These are phyloP conservation scores for Neopestalotiopsis rosae DNA, from an alignment of 2,329 filamentous ascomycete genomes.

Conservation along the genomic window DNA sequence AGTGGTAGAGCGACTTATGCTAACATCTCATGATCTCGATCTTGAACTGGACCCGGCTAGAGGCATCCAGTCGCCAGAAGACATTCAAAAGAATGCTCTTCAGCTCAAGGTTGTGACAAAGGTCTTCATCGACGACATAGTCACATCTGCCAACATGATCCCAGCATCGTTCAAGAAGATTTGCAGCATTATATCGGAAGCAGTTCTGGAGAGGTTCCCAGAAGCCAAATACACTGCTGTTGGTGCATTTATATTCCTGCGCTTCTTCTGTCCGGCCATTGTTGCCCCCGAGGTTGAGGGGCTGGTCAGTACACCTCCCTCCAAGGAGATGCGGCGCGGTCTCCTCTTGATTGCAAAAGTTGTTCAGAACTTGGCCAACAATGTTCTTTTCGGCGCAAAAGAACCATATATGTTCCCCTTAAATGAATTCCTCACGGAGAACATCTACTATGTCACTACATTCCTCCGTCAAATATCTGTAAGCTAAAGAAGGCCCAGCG, in stretches of 20 bases:
- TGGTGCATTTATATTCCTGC: slow-evolving; percentile 73
- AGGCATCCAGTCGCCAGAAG: slow-evolving; percentile 60
- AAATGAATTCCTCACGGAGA: slow-evolving; percentile 71
- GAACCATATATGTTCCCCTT: slow-evolving; percentile 76
- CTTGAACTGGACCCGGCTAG: slow-evolving; percentile 71
- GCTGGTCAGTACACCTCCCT: slow-evolving; percentile 63
- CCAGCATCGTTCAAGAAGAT: slow-evolving; percentile 70
- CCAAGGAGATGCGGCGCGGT: slow-evolving; percentile 72
- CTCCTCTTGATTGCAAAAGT: slow-evolving; percentile 74
- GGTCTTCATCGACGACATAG: slow-evolving; percentile 75
- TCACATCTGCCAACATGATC: slow-evolving; percentile 64
- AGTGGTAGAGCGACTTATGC: slow-evolving; percentile 68
- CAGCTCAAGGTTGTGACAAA: slow-evolving; percentile 72
- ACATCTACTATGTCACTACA: slow-evolving; percentile 70
- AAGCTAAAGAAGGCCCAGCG: slow-evolving; percentile 30
- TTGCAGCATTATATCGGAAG: slow-evolving; percentile 69
- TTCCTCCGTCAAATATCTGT: slow-evolving; percentile 73
- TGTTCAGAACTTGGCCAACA: slow-evolving; percentile 74
- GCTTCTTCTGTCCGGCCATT: slow-evolving; percentile 76
- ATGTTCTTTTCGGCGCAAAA: slow-evolving; percentile 74
- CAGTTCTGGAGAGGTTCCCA: slow-evolving; percentile 68
- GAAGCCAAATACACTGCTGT: slow-evolving; percentile 76
- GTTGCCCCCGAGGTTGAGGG: slow-evolving; percentile 73
- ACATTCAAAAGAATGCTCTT: slow-evolving; percentile 69
- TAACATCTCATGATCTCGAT: slow-evolving; percentile 70